A percentile compares a stretch with the other conserved stretches of the same genome.
These are phyloP conservation scores for Podaxis sp. DNA, from an alignment of 768 basidiomycete species.

Conservation along the genomic window DNA sequence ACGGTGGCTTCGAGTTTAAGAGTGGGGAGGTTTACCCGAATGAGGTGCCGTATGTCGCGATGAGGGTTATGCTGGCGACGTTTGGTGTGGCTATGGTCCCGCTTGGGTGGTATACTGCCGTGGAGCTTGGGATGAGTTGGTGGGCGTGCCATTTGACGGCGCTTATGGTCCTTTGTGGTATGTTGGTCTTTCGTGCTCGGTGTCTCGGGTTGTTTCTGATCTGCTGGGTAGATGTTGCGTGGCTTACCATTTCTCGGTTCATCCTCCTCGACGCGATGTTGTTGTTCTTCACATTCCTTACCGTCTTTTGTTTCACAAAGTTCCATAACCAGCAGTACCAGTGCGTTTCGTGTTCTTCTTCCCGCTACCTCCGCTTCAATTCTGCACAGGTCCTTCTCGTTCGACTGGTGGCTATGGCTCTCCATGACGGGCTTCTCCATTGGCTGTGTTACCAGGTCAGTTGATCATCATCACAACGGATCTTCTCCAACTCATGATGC, in stretches of 20 bases:
- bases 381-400: slow-evolving; percentile 73
- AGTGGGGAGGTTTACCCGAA: slow-evolving; percentile 85
- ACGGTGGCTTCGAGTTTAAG: slow-evolving; percentile 92
- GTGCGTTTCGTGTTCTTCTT: slow-evolving; percentile 42
- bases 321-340: slow-evolving; percentile 97
- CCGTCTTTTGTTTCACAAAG: slow-evolving; percentile 91
- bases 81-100: slow-evolving; percentile 97
- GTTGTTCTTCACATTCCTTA: slow-evolving; percentile 98
- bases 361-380: slow-evolving; percentile 2
- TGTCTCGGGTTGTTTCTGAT: slow-evolving; percentile 5
- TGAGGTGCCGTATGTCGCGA: slow-evolving; percentile 86
- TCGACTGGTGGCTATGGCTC: slow-evolving; percentile 98
- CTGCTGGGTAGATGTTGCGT: slow-evolving; percentile 76
- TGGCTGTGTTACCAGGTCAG: slow-evolving; percentile 89
- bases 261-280: slow-evolving; percentile 98
- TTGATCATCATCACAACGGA: not conserved
- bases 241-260: slow-evolving; percentile 95
- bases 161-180: slow-evolving; percentile 90
- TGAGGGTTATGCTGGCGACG: slow-evolving; percentile 91
- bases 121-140: slow-evolving; percentile 88
- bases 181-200: slow-evolving; percentile 23
- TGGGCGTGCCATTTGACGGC: slow-evolving; percentile 91
- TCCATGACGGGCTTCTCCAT: slow-evolving; percentile 92
- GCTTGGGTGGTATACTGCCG: slow-evolving; percentile 93
- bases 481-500: not conserved